Evolutionary conservation across 2,329 filamentous ascomycete species (phyloP).

Genomic region (Emergomyces orientalis): DNA sequence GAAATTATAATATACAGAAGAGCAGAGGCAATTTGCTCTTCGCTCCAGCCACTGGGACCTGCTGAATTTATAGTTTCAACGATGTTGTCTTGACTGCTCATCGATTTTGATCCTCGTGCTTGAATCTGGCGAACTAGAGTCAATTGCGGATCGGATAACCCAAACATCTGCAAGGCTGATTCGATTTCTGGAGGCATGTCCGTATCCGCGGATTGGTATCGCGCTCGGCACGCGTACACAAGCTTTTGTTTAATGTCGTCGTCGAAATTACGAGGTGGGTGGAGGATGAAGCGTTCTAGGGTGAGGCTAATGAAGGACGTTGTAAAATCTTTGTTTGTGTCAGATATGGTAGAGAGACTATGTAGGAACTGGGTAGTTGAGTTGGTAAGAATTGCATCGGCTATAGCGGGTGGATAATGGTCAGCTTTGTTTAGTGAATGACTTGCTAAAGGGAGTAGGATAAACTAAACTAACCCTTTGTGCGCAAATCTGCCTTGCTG

Average conservation of each 20-base stretch:
- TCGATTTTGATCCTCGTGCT: conserved; percentile 63
- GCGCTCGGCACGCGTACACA: conserved; percentile 54
- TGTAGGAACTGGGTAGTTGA: conserved; percentile 71
- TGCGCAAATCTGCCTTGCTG: conserved; percentile 70
- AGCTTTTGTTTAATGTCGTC: conserved; percentile 61
- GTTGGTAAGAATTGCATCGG: conserved; percentile 78
- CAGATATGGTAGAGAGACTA: conserved; percentile 57
- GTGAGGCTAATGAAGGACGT: conserved; percentile 66
- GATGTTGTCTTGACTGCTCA: conserved; percentile 61
- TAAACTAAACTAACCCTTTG: conserved; percentile 59
- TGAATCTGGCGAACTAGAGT: conserved; percentile 58
- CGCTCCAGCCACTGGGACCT: conserved; percentile 57
- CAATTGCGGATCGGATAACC: conserved; percentile 33
- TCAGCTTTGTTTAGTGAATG: conserved; percentile 7
- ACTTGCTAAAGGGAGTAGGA: not conserved
- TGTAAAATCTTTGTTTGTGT: conserved; percentile 56
- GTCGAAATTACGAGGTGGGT: conserved; percentile 78
- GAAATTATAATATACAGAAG: conserved; percentile 61
- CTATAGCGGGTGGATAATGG: conserved; percentile 40
- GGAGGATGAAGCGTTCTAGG: conserved; percentile 76
- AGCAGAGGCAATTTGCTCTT: conserved; percentile 73
- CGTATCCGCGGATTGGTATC: conserved; percentile 51
- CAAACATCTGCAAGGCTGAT: conserved; percentile 39
- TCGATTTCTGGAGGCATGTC: conserved; percentile 37
- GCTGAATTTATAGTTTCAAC: conserved; percentile 50